Base-by-base conservation (phyloP, 2,329 filamentous ascomycete species). In the Penicillium sp. region DNA sequence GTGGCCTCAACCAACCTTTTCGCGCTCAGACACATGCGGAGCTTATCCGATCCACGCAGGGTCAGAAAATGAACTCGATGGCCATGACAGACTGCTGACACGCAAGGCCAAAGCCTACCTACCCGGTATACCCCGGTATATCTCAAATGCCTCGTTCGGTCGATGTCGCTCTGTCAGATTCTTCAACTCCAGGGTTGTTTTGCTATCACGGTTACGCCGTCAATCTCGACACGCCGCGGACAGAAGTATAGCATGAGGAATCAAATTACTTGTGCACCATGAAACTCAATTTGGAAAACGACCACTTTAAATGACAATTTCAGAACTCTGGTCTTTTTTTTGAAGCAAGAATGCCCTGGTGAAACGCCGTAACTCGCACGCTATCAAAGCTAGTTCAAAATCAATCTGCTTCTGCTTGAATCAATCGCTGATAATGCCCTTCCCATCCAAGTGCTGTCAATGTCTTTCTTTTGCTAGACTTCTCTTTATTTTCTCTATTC, bases 351-450 rank as follows among this genome's bases (percentile, higher is more conserved):
- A 36, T 48, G 45, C 54, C 39, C 50, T 40, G 33, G 45, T 55
- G n/a, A 56, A 62, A 67, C 60, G 58, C 64, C 63, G 38, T 57
- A 63, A 63, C 64, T 58, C 62, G 54, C 55, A 56, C 57, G 58
- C 62, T 64, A 40, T 28, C 56, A 40, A 54, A 58, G 31, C 36
- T 33, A 36, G 35, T 53, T 43, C 39, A 46, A 44, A 51, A 53
- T 50, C 53, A 56, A 57, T 58, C 40, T 56, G 46, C 44, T 54
- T 43, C 40, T 48, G 46, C 49, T 52, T 31, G 33, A 44, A 46
- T 48, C 36, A 43, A 47, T 46, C 48, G 53, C 48, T 53, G 31
- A 47, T 49, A 36, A 35, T 46, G 27, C 24, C 24, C 46, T 53
- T 10, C 30, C 47, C 4, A n/a, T 16, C 24, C 24, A 33, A 31